These are phyloP conservation scores for Pneumocystis jirovecii DNA, from an alignment of 1,139 yeast species.

Conservation along the genomic window DNA sequence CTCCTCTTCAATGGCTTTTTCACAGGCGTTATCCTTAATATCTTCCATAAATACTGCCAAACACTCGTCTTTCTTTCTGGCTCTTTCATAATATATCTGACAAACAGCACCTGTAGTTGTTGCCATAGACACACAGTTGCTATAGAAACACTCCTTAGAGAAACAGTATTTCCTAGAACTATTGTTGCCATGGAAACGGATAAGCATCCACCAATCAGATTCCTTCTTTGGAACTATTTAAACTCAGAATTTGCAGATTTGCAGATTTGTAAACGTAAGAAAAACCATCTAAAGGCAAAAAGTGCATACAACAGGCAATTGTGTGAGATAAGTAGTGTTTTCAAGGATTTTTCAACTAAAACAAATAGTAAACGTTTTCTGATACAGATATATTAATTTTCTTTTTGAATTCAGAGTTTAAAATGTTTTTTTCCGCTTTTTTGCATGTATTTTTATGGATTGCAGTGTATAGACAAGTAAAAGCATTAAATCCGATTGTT, in stretches of 20 bases:
- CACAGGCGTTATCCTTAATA: too few species aligned
- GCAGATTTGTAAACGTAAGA: too few species aligned
- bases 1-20: too few species aligned
- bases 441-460: not conserved
- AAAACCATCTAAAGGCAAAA: not conserved
- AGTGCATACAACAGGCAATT: not conserved
- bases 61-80: too few species aligned
- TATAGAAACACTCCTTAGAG: too few species aligned
- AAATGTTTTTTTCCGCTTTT: not conserved
- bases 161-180: not conserved
- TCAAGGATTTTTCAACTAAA: too few species aligned
- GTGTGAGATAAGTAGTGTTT: not conserved
- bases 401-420: not conserved
- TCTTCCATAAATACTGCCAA: too few species aligned
- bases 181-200: not conserved
- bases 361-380: not conserved
- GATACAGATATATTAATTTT: too few species aligned
- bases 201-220: not conserved
- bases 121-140: too few species aligned
- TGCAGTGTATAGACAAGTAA: not conserved
- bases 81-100: too few species aligned
- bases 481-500: not conserved
- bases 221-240: not conserved
- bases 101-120: too few species aligned
- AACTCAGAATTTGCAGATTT: too few species aligned